Conservation (phyloP, 2,329 filamentous ascomycete genomes). For the Fusarium subglutinans region DNA sequence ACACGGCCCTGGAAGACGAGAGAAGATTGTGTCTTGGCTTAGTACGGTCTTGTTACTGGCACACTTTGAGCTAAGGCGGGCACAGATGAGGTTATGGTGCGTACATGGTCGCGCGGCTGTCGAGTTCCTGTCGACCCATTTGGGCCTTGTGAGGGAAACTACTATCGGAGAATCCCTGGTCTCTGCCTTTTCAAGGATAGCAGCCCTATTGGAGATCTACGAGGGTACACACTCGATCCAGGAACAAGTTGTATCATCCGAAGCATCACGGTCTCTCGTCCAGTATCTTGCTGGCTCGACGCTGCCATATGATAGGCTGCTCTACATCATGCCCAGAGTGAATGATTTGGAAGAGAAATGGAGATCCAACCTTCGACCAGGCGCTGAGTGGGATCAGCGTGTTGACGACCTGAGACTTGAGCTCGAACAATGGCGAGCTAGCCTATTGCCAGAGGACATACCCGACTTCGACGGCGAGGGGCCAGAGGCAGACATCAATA, state of each 20-base stretch:
- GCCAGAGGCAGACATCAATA: background rate
- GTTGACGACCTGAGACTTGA: constrained; percentile 3
- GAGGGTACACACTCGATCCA: constrained; percentile 26
- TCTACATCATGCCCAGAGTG: constrained; percentile 22
- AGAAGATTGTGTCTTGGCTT: constrained; percentile 24
- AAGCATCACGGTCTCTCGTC: constrained; percentile 5
- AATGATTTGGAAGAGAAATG: constrained; percentile 30
- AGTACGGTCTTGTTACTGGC: constrained; percentile 21
- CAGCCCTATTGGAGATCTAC: constrained; percentile 28
- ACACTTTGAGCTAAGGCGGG: constrained; percentile 24
- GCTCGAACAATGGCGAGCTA: constrained; percentile 19
- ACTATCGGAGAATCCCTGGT: constrained; percentile 19
- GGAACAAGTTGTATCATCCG: background rate
- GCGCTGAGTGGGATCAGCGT: constrained; percentile 2
- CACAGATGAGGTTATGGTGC: constrained; percentile 30
- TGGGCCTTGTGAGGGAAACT: background rate
- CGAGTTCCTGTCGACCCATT: constrained; percentile 13
- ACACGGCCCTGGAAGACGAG: background rate
- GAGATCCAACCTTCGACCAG: constrained; percentile 6
- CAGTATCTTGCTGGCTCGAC: constrained; percentile 4
- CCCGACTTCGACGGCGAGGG: background rate
- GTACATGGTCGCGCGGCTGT: constrained; percentile 29
- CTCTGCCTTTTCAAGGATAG: constrained; percentile 27
- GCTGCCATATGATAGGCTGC: constrained; percentile 7
- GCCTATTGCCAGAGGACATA: background rate